A percentile compares a stretch with the other conserved stretches of the same genome.
These are phyloP conservation scores for Silene conica DNA, from an alignment of 148 eudicot genomes.

Conservation along the genomic window DNA sequence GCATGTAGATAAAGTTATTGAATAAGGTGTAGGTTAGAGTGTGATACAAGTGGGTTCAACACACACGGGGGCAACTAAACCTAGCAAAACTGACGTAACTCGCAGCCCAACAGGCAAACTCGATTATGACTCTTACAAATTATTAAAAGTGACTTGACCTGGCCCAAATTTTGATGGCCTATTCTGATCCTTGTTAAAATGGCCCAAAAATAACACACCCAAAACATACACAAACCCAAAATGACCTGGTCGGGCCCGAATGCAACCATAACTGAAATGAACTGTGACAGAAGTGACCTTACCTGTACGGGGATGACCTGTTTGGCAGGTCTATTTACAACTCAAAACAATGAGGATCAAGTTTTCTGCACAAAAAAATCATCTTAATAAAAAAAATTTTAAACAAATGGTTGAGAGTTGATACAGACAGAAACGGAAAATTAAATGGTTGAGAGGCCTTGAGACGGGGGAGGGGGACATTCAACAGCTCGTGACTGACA, in stretches of 20 bases:
- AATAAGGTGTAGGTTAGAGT: not conserved
- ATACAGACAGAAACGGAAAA: not conserved
- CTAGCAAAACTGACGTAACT: not conserved
- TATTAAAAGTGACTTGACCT: not conserved
- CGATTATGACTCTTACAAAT: too few species aligned
- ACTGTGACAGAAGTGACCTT: not conserved
- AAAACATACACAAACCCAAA: not conserved
- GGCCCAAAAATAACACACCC: not conserved
- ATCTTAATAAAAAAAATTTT: too few species aligned
- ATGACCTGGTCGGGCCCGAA: not conserved
- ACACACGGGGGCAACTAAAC: not conserved
- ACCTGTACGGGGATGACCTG: not conserved
- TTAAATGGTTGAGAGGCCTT: not conserved
- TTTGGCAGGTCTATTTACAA: not conserved
- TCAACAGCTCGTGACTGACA: not conserved
- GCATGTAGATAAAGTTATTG: not conserved
- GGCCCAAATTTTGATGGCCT: not conserved
- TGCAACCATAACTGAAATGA: not conserved
- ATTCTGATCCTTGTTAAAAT: not conserved
- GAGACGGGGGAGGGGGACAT: not conserved
- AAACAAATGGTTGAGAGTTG: not conserved
- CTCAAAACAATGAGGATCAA: not conserved
- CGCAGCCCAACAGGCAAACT: not conserved
- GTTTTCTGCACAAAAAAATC: not conserved
- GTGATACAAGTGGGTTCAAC: not conserved